Percentiles rank a stretch among this genome's conserved stretches.
phyloP scores from a whole-genome alignment of 2,329 filamentous ascomycete species.

The Monosporascus sp. region DNA sequence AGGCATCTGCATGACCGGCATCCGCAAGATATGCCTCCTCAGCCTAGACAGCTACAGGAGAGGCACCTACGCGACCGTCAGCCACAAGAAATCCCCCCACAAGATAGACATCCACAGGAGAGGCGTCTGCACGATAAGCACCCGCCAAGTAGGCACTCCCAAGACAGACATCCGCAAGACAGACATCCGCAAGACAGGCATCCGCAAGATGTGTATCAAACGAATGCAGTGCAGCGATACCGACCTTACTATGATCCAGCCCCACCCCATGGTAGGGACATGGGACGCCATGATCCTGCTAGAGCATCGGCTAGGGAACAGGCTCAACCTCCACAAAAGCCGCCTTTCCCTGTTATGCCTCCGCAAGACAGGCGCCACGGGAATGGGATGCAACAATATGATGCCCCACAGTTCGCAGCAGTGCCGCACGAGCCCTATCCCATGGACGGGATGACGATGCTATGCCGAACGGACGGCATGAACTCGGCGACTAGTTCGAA shows the following conservation, averaged over 20 bases:
- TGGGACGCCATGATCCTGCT: background rate
- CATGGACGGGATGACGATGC: slow-evolving; percentile 94
- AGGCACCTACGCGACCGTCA: background rate
- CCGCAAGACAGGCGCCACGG: slow-evolving; percentile 20
- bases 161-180: background rate
- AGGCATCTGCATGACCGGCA: too few species aligned
- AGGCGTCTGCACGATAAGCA: too few species aligned
- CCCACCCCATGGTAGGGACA: background rate
- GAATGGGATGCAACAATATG: slow-evolving; percentile 30
- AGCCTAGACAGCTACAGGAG: background rate
- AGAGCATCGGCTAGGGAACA: background rate
- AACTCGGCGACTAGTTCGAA: slow-evolving; percentile 47
- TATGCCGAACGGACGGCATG: slow-evolving; percentile 67
- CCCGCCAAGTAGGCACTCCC: background rate
- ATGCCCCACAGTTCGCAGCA: slow-evolving; percentile 55
- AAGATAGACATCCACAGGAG: background rate
- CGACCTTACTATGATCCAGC: slow-evolving; percentile 21
- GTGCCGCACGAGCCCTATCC: slow-evolving; percentile 93
- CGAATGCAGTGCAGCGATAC: slow-evolving; percentile 18
- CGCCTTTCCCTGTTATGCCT: slow-evolving; percentile 4
- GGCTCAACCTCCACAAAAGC: background rate
- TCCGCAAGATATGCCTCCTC: background rate
- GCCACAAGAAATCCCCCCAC: background rate
- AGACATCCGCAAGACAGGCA: background rate
- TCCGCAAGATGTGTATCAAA: background rate